Percentiles rank a stretch among this genome's conserved stretches.
Evolutionary conservation across 2,329 filamentous ascomycete species (phyloP).

Genomic region (Ophiostoma tasmaniense): DNA sequence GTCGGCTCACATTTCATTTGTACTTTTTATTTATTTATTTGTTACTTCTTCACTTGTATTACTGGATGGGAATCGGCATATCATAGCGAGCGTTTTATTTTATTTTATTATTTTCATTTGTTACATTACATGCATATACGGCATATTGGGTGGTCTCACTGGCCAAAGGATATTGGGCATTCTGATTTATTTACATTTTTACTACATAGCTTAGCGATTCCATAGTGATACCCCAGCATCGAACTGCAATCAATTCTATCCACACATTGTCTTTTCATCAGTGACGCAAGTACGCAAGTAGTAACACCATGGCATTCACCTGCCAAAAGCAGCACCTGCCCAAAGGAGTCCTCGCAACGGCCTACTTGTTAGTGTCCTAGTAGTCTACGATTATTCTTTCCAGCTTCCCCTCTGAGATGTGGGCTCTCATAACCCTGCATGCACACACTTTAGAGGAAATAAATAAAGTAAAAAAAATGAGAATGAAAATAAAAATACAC

Average conservation of each 20-base stretch:
- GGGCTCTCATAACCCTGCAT: not conserved
- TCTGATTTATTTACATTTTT: not conserved
- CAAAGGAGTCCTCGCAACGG: not conserved
- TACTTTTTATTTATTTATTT: not conserved
- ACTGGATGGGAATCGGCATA: not conserved
- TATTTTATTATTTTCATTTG: not conserved
- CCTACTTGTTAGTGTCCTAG: no score
- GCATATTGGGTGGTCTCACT: slow-evolving; percentile 9
- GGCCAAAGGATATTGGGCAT: slow-evolving; percentile 7
- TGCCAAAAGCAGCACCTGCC: no score
- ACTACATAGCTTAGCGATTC: slow-evolving; percentile 9
- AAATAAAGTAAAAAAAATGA: no score
- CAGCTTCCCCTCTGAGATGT: not conserved
- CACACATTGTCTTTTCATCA: not conserved
- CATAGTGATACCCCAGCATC: slow-evolving; percentile 10
- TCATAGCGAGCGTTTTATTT: not conserved
- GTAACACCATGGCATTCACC: no score
- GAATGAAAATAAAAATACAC: no score
- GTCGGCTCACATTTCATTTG: slow-evolving; percentile 1
- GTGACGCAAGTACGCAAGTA: not conserved
- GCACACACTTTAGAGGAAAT: not conserved
- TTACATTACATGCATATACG: slow-evolving; percentile 7
- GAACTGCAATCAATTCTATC: not conserved
- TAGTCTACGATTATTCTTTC: not conserved
- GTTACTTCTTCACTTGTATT: not conserved